phyloP scores from a whole-genome alignment of 2,329 filamentous ascomycete genomes.

The Basipetospora sp. region DNA sequence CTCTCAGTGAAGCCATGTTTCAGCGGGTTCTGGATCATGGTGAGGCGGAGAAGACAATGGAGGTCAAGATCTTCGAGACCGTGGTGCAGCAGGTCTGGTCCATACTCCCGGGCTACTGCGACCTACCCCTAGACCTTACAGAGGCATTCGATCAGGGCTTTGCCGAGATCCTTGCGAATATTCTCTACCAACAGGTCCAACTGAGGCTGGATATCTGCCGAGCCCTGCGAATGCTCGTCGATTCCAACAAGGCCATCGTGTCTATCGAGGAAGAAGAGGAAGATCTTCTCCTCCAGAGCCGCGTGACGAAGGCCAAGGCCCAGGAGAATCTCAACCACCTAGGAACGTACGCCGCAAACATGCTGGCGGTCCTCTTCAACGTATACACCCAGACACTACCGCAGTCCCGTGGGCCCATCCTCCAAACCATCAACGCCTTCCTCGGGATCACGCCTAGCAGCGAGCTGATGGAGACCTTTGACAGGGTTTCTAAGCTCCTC shows the following conservation, averaged over 20 bases:
- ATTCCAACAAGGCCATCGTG: constrained; percentile 75
- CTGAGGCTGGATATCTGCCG: constrained; percentile 77
- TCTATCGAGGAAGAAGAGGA: constrained; percentile 55
- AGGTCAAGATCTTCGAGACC: constrained; percentile 95
- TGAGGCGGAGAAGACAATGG: constrained; percentile 74
- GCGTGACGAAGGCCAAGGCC: constrained; percentile 61
- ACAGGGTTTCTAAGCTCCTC: constrained; percentile 72
- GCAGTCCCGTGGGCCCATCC: constrained; percentile 75
- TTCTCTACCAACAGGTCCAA: constrained; percentile 84
- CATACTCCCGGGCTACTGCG: constrained; percentile 83
- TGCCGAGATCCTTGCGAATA: constrained; percentile 77
- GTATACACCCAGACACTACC: constrained; percentile 94
- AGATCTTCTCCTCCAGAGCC: constrained; percentile 60
- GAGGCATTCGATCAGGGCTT: constrained; percentile 74
- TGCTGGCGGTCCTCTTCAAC: constrained; percentile 95
- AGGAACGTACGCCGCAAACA: constrained; percentile 64
- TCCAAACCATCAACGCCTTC: constrained; percentile 90
- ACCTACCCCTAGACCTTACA: constrained; percentile 66
- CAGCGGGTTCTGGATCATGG: constrained; percentile 76
- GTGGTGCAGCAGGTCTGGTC: constrained; percentile 93
- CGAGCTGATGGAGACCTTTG: constrained; percentile 78
- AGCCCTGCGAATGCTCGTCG: constrained; percentile 71
- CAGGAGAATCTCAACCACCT: constrained; percentile 71
- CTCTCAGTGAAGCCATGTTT: constrained; percentile 79
- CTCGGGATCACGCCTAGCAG: constrained; percentile 67